Evolutionary conservation across 768 basidiomycete species (phyloP), one percentile per base, ranked within the genome.

Genomic region (Leccinellum luteum): DNA sequence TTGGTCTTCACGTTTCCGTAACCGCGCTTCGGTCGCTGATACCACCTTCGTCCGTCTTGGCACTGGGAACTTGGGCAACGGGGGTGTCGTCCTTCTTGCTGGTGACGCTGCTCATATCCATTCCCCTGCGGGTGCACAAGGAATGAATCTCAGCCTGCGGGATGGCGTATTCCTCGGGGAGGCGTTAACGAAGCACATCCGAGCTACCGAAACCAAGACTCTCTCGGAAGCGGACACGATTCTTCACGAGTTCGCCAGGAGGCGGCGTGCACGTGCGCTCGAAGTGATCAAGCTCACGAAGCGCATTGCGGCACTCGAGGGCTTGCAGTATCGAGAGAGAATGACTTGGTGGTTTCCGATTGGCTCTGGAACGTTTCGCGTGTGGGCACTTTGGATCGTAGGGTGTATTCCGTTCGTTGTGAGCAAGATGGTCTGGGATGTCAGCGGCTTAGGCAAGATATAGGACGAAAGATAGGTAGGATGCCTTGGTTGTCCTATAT

Each of bases 101-200:
- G 79, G 79, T 3, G 79, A 81, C 59, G 80, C 82, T 3, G 82
- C 82, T 28, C 74, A 79, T 17, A 77, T 82, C 48, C 83, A 82
- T 54, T 79, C 82, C 1, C 83, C 82, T 21, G 73, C 76, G 5
- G 83, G 82, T 1, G 83, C 81, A 1, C 81, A 82, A 54, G 83
- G 82, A 13, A 80, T 84, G 81, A 82, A 83, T 58, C 74, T 84
- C n/a, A 80, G 82, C 10, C 67, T 84, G 17, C 75, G 81, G 13
- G 83, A 84, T 58, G 81, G 78, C 8, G 66, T 82, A 19, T 69
- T 73, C 48, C 74, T 83, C 5, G 81, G 76, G 4, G 73, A 76
- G 17, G 74, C 64, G 6, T 65, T 84, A 38, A 65, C 67, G 17
- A 66, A 72, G 21, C 78, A 79, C 63, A 56, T 76, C 1, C 59